A percentile compares a stretch with the other conserved stretches of the same genome.
These are phyloP conservation scores for Chlorokybus atmophyticus DNA, from an alignment of 139 green algal genomes.

Conservation along the genomic window DNA sequence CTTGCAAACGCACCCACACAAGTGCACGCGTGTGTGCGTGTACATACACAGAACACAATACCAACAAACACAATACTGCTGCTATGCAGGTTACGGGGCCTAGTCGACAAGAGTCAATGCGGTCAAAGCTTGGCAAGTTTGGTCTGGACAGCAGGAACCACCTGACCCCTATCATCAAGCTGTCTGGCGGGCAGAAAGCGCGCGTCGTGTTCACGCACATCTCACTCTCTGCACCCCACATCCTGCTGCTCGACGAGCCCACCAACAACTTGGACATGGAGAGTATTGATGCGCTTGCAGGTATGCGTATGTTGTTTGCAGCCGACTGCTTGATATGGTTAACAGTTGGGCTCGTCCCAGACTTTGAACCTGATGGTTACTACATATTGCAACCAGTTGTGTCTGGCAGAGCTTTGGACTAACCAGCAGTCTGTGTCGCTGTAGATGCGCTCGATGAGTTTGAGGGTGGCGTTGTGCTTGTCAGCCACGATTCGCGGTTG, in stretches of 20 bases:
- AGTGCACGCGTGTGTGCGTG: too few relatives aligned
- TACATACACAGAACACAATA: too few relatives aligned
- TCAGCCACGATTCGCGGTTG: slow-evolving; percentile 92
- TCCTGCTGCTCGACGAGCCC: slow-evolving; percentile 56
- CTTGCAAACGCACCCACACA: too few relatives aligned
- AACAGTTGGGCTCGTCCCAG: too few relatives aligned
- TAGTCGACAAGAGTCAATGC: slow-evolving; percentile 74
- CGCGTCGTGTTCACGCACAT: slow-evolving; percentile 96
- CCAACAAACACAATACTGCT: neutral
- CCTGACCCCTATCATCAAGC: slow-evolving; percentile 87
- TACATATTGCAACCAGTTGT: too few relatives aligned
- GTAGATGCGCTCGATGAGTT: slow-evolving; percentile 89
- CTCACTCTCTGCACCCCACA: slow-evolving; percentile 72
- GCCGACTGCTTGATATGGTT: too few relatives aligned
- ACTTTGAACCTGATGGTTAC: too few relatives aligned
- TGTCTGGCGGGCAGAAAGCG: slow-evolving; percentile 85
- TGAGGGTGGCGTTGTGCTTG: slow-evolving; percentile 88
- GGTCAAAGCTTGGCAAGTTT: slow-evolving; percentile 83
- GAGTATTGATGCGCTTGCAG: slow-evolving; percentile 86
- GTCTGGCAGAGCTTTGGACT: too few relatives aligned
- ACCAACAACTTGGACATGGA: slow-evolving; percentile 99
- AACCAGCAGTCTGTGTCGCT: too few relatives aligned
- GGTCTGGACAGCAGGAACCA: slow-evolving; percentile 90
- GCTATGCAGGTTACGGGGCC: neutral
- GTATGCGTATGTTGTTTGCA: too few relatives aligned